Conservation (phyloP, 768 basidiomycete species). For the Tulasnella sp. region DNA sequence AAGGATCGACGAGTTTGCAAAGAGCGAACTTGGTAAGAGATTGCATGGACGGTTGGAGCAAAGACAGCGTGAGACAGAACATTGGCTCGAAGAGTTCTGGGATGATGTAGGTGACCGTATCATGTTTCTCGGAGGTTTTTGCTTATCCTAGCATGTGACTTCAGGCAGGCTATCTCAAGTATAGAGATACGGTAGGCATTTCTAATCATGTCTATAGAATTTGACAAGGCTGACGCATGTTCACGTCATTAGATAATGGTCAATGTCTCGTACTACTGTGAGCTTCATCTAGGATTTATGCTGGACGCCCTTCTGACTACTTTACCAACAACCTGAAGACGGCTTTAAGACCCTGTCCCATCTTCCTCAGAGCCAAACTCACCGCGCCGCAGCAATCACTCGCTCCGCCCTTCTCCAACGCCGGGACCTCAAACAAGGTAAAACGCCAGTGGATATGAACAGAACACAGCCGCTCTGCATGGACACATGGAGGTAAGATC, state of each 20-base stretch:
- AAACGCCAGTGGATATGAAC: constrained; percentile 51
- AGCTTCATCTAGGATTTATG: constrained; percentile 19
- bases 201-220: not conserved
- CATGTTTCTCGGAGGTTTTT: not conserved
- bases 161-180: constrained; percentile 58
- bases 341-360: constrained; percentile 62
- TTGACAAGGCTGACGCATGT: not conserved
- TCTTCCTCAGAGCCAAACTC: constrained; percentile 44
- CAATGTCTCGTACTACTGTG: constrained; percentile 93
- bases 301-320: not conserved
- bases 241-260: constrained; percentile 48
- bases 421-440: constrained; percentile 52
- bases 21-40: constrained; percentile 25
- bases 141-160: not conserved
- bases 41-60: constrained; percentile 57
- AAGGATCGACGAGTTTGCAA: constrained; percentile 63
- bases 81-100: constrained; percentile 96
- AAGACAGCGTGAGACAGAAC: constrained; percentile 43
- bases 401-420: constrained; percentile 68
- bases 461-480: constrained; percentile 69
- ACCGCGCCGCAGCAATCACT: constrained; percentile 61
- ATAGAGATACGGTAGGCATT: constrained; percentile 60
- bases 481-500: constrained; percentile 66
- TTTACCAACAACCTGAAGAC: constrained; percentile 35
- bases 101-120: constrained; percentile 40